These are phyloP conservation scores for Exophiala sideris DNA, from an alignment of 2,329 filamentous ascomycete genomes.

Conservation along the genomic window DNA sequence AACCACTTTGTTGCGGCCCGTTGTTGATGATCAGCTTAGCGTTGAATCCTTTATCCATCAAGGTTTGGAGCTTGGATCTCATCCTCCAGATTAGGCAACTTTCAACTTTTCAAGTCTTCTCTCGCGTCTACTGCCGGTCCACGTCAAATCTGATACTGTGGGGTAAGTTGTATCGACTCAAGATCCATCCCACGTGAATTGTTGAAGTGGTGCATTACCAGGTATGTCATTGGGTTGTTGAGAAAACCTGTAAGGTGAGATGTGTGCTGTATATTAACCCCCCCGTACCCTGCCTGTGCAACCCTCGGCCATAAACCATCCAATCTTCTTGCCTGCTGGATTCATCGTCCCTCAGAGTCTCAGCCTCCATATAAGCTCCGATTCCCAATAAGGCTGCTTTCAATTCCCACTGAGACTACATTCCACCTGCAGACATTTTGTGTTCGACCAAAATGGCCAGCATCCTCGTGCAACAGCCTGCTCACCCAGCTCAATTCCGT, in stretches of 20 bases:
- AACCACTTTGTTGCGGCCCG: conserved; percentile 7
- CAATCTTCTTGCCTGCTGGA: not conserved
- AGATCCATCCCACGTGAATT: conserved; percentile 1
- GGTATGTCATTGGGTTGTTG: not conserved
- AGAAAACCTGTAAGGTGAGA: too few relatives aligned
- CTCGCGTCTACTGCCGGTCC: not conserved
- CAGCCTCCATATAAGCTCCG: too few relatives aligned
- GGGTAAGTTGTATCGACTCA: not conserved
- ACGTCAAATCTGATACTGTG: not conserved
- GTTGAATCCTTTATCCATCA: conserved; percentile 6
- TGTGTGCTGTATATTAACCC: conserved; percentile 3
- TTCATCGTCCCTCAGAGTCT: not conserved
- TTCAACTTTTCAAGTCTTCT: not conserved
- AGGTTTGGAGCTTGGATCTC: not conserved
- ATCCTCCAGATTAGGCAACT: conserved; percentile 21
- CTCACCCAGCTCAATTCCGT: conserved; percentile 24
- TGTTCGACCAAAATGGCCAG: conserved; percentile 13
- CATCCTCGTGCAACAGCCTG: conserved; percentile 20
- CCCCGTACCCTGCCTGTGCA: not conserved
- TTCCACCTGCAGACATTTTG: too few relatives aligned
- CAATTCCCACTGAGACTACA: too few relatives aligned
- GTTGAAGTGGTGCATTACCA: not conserved
- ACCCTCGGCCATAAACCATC: not conserved
- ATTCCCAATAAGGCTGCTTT: too few relatives aligned
- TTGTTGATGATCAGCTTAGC: conserved; percentile 16